Evolutionary conservation across 1,139 yeast genomes (phyloP), one percentile per base, ranked within the genome.

Genomic region (Taiozyma sp.): DNA sequence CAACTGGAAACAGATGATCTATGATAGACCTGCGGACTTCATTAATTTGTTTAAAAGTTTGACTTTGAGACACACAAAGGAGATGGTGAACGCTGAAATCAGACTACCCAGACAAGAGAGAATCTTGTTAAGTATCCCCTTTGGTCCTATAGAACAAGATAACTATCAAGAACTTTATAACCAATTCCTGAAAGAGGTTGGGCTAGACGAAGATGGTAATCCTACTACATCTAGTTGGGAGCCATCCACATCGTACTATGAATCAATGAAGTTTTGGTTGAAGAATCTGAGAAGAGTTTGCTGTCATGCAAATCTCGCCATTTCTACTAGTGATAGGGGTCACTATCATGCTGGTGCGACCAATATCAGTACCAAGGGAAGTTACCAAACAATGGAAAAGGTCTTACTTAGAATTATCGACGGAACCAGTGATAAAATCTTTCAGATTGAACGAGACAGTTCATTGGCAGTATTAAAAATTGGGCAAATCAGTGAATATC

Each of bases 71-170:
- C 98, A 93, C 64, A 87, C 96, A 0, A 90, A 89, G 59, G 79
- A 83, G 8, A 84, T 87, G 85, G 96, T 92, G 0, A 81, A 82
- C 47, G 77, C 80, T 50, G 96, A 92, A 62, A 83, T 93, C 27
- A 67, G 75, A 45, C 72, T 93, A 9, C 98, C 99, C 0, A 80
- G 81, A 0, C 99, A 93, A 63, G 75, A 76, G 14, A 73, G 96
- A 53, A 74, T 84, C 13, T 71, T 90, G 45, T 68, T 92, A 53
- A 77, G 87, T 1, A 74, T 88, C 13, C 90, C 91, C 4, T 87
- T 93, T 64, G 82, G 88, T 8, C 81, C 89, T 0, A 79, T 92
- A 22, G 98, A 92, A 63, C 87, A 87, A 63, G 91, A 88, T 62
- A 84, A 88, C 61, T 93, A 92, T 64, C 78, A 83, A 48, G 83